phyloP scores from a whole-genome alignment of 208 protist genomes.

The Crithidia sp. region DNA sequence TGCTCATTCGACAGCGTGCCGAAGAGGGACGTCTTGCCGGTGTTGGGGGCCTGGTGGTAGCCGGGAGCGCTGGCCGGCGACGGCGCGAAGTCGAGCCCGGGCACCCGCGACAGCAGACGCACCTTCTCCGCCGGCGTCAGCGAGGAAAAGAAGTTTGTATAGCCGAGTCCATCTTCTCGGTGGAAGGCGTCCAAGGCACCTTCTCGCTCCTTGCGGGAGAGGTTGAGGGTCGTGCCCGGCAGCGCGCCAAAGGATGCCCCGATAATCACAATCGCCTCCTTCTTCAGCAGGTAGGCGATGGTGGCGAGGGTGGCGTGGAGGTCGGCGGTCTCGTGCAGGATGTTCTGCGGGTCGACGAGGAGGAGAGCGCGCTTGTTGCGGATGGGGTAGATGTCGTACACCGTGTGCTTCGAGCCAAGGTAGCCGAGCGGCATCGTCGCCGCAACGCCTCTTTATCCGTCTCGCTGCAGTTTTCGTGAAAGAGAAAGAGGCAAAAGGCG shows the following conservation, averaged over 20 bases:
- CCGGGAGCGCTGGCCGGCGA: constrained; percentile 16
- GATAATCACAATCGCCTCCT: constrained; percentile 58
- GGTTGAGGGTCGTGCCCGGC: constrained; percentile 51
- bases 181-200: constrained; percentile 66
- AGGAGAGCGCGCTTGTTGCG: constrained; percentile 73
- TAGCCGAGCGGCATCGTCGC: constrained; percentile 49
- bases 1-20: constrained; percentile 46
- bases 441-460: not conserved
- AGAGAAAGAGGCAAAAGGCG: constrained; percentile 13
- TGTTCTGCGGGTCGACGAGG: constrained; percentile 74
- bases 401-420: constrained; percentile 70
- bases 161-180: constrained; percentile 63
- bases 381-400: constrained; percentile 76
- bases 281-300: constrained; percentile 64
- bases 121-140: constrained; percentile 50
- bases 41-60: constrained; percentile 34
- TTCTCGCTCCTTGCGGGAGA: constrained; percentile 50
- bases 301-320: constrained; percentile 60
- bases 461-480: not conserved
- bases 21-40: constrained; percentile 66
- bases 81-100: constrained; percentile 28
- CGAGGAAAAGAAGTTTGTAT: constrained; percentile 70
- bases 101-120: constrained; percentile 53
- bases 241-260: constrained; percentile 67
- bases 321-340: constrained; percentile 52